Base-by-base conservation (phyloP, 2,329 filamentous ascomycete species). In the Colletotrichum noveboracense region DNA sequence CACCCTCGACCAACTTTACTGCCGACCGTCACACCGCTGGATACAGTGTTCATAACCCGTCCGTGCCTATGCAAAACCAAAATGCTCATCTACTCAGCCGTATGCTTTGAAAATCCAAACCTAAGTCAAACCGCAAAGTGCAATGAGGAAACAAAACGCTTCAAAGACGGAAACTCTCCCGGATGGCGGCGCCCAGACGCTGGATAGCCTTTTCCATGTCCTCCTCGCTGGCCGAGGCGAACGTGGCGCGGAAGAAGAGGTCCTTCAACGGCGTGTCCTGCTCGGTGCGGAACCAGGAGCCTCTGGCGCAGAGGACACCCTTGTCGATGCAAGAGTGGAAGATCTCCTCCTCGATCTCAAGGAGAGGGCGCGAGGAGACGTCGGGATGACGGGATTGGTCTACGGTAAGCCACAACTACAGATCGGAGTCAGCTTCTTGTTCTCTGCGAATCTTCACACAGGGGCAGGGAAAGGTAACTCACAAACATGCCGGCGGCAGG, bases 401-500 rank as follows among this genome's bases (percentile, higher is more conserved):
- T 21, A 97, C 86, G 68, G 90, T 88, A 74, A 97, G 86, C 95
- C 95, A 97, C 82, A 95, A 89, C 91, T 93, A 70, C 4, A 13
- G 12, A 14, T 24, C 4, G 48, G 30, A 32, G 66, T 70, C 18
- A 38, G 60, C 52, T 16, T 14, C 16, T 28, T 18, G 14, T 30
- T 60, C 43, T 21, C 21, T n/a, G 16, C n/a, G 26, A 38, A 28
- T 30, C 52, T 61, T 28, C 72, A 76, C 28, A 18, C 34, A 36
- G 48, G 21, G 26, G 62, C 55, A n/a, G 24, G 60, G 38, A 14
- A 24, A n/a, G 48, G 9, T 8, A 92, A 70, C 93, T 89, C 85
- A 95, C 94, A 90, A 99, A 99, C 97, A 99, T 99, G 82, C 96
- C 96, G 1, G 96, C 95, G 73, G 90, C 90, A 1, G 96, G 96